A percentile compares a stretch with the other conserved stretches of the same genome.
Evolutionary conservation across 345 rosid species (phyloP).

Genomic region (Bruguiera gymnorhiza): DNA sequence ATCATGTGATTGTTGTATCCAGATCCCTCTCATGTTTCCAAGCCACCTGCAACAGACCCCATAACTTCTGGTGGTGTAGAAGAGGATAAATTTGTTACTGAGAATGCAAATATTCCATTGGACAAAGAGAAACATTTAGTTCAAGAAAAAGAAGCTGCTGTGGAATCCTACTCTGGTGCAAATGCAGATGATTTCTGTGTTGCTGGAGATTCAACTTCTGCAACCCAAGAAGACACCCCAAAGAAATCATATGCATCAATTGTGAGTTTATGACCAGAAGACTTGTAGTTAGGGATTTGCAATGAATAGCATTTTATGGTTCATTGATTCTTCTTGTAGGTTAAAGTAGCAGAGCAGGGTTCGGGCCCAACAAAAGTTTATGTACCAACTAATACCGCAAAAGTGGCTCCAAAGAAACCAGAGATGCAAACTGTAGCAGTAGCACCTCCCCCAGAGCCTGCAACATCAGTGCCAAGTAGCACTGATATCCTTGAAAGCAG

Average conservation of each 20-base stretch:
- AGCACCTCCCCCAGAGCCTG: constrained; percentile 17
- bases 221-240: constrained; percentile 17
- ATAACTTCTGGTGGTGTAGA: constrained; percentile 6
- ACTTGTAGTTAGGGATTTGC: not conserved
- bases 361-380: constrained; percentile 13
- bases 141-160: constrained; percentile 16
- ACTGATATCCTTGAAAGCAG: constrained; percentile 18
- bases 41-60: constrained; percentile 20
- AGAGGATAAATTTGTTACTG: constrained; percentile 11
- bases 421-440: constrained; percentile 10
- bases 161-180: constrained; percentile 18
- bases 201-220: constrained; percentile 15
- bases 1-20: not conserved
- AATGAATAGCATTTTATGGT: not conserved
- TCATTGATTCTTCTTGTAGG: constrained; percentile 13
- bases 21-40: constrained; percentile 19
- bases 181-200: constrained; percentile 12
- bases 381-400: constrained; percentile 8
- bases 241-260: constrained; percentile 36
- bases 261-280: constrained; percentile 17
- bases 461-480: constrained; percentile 17
- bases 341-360: constrained; percentile 20
- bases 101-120: constrained; percentile 10
- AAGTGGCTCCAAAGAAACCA: constrained; percentile 16
- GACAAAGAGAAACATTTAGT: constrained; percentile 4